A percentile compares a stretch with the other conserved stretches of the same genome.
Conservation (phyloP, 2,329 filamentous ascomycete species). For the Fusarium anthophilum region DNA sequence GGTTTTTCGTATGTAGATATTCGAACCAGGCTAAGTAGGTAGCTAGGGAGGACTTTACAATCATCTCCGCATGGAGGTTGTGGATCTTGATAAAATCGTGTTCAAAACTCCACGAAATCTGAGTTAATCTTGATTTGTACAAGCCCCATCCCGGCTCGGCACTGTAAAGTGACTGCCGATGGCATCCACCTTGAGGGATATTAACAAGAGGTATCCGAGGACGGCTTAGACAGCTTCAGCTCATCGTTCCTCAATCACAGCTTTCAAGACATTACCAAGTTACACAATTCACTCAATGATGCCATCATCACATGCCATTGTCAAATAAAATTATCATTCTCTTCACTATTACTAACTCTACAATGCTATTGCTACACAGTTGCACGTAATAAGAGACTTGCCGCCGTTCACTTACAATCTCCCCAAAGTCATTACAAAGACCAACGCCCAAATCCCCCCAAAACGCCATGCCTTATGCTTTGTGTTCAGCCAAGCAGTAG, state of each 20-base stretch:
- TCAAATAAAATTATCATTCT: conserved; percentile 12
- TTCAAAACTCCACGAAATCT: background rate
- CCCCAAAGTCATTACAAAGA: background rate
- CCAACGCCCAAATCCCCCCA: conserved; percentile 6
- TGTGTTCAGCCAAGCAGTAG: conserved; percentile 28
- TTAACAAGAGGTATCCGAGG: background rate
- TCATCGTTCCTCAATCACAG: background rate
- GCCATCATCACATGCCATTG: conserved; percentile 6
- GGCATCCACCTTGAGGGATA: background rate
- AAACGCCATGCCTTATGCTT: conserved; percentile 36
- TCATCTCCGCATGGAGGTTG: conserved; percentile 14
- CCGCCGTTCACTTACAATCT: conserved; percentile 18
- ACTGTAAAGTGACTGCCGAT: conserved; percentile 10
- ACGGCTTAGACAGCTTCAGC: background rate
- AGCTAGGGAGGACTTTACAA: background rate
- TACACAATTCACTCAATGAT: conserved; percentile 6
- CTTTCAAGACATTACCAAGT: background rate
- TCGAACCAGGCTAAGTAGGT: background rate
- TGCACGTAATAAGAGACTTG: conserved; percentile 12
- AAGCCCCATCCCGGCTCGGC: conserved; percentile 14
- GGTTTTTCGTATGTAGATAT: conserved; percentile 1
- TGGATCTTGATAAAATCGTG: conserved; percentile 8
- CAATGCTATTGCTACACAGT: background rate
- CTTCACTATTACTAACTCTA: conserved; percentile 10
- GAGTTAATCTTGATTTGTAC: conserved; percentile 10